Conservation (phyloP, 768 basidiomycete genomes). For the Auriscalpium vulgare region DNA sequence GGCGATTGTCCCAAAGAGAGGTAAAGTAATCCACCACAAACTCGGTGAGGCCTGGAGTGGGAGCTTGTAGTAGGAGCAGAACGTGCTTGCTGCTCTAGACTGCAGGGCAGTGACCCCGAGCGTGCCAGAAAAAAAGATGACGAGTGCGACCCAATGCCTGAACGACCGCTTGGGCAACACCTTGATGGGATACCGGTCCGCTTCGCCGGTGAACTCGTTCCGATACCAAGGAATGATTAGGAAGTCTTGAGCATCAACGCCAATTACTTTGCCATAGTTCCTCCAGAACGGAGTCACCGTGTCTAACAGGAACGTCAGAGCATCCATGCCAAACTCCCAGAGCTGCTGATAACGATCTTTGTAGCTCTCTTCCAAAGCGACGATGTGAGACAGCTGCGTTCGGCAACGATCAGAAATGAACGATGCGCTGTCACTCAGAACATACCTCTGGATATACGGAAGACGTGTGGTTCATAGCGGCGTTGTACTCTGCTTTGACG, state of each 20-base stretch:
- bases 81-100: conserved; percentile 48
- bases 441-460: conserved; percentile 70
- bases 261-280: conserved; percentile 74
- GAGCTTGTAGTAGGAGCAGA: conserved; percentile 44
- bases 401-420: conserved; percentile 1
- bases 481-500: conserved; percentile 61
- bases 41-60: conserved; percentile 51
- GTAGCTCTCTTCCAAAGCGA: conserved; percentile 70
- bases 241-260: conserved; percentile 72
- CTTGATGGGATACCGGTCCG: conserved; percentile 55
- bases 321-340: conserved; percentile 78
- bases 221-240: conserved; percentile 77
- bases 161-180: conserved; percentile 53
- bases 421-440: not conserved
- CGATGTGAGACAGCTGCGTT: conserved; percentile 56
- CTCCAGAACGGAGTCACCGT: conserved; percentile 77
- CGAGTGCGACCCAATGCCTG: conserved; percentile 60
- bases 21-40: conserved; percentile 54
- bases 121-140: conserved; percentile 41
- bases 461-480: conserved; percentile 59
- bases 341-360: conserved; percentile 73
- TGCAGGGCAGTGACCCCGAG: conserved; percentile 48
- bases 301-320: conserved; percentile 66
- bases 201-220: conserved; percentile 76
- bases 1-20: conserved; percentile 57